Evolutionary conservation across 2,329 filamentous ascomycete species (phyloP), one percentile per base, ranked within the genome.

Genomic region (Allantophomopsis cytisporea): DNA sequence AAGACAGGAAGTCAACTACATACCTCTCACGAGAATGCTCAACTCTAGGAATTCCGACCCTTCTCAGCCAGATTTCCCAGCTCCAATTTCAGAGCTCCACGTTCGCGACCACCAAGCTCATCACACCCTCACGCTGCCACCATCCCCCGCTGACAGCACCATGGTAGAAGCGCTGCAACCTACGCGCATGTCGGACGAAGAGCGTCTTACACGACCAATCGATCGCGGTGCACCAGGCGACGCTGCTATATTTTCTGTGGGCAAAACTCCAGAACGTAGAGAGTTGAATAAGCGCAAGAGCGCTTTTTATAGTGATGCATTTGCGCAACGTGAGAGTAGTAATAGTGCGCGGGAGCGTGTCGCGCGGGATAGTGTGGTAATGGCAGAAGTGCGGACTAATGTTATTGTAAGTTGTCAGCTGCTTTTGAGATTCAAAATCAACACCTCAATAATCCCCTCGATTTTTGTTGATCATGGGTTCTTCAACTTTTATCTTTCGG

Each of bases 301-400:
- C 38, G 52, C 54, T 38, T 60, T 54, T 37, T 60, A 57, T 38
- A 49, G 41, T 4, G 54, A 59, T 14, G 53, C 48, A 7, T 59
- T 60, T 48, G 54, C 55, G 38, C 38, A 50, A 28, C 51, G 56
- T 32, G 54, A 59, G 39, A 43, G 48, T 3, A 43, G 36, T 15
- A 40, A 44, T 2, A 52, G 51, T 21, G 50, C 54, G 3, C 45
- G 49, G 14, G 52, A 57, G 33, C 41, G 53, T 16, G 41, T 56
- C n/a, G 40, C 43, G 2, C 51, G 44, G 35, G 53, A 56, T 35
- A 55, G 52, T 7, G 62, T 76, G 28, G 68, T 85, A 35, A 60
- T 79, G 45, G 73, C 71, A 18, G 79, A 82, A 49, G 56, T 83
- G 23, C 73, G 69, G 52, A 75, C 76, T 5, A 83, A 80, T 46